A percentile compares a stretch with the other conserved stretches of the same genome.
Conservation (phyloP, 2,329 filamentous ascomycete genomes). For the Sarocladium oryzae region DNA sequence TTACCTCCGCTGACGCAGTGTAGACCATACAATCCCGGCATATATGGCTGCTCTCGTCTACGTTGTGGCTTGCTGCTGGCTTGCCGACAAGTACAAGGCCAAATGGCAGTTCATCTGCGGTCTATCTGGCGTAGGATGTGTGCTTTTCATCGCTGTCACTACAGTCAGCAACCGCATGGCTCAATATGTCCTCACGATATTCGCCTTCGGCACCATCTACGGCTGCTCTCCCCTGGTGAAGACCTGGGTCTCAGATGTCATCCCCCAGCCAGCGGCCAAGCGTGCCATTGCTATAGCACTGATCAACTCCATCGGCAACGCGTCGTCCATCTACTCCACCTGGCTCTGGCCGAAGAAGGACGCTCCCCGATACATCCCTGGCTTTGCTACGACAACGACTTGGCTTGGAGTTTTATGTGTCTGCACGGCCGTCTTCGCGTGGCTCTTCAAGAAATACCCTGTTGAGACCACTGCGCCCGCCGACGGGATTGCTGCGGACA, state of each 20-base stretch:
- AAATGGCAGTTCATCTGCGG: conserved; percentile 22
- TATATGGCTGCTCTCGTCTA: conserved; percentile 20
- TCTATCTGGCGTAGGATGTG: conserved; percentile 17
- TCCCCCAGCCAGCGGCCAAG: conserved; percentile 15
- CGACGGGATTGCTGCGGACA: neutral
- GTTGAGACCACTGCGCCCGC: neutral
- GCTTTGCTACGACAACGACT: conserved; percentile 14
- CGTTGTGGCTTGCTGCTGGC: conserved; percentile 18
- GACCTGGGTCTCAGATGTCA: conserved; percentile 17
- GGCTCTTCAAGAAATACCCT: conserved; percentile 14
- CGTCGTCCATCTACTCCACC: conserved; percentile 11
- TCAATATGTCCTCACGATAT: conserved; percentile 19
- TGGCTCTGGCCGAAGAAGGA: conserved; percentile 12
- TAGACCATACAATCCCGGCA: conserved; percentile 20
- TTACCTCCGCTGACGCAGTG: neutral
- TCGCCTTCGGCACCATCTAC: conserved; percentile 22
- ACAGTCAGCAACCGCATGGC: conserved; percentile 12
- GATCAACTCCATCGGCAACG: conserved; percentile 11
- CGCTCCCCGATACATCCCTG: conserved; percentile 10
- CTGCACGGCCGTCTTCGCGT: conserved; percentile 11
- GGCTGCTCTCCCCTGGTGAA: conserved; percentile 19
- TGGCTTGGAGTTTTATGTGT: conserved; percentile 15
- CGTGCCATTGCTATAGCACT: conserved; percentile 10
- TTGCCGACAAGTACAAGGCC: conserved; percentile 19
- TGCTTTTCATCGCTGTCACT: conserved; percentile 19